A percentile compares a stretch with the other conserved stretches of the same genome.
Conservation (phyloP, 176 grass and related monocot species). For the Carex parvula region DNA sequence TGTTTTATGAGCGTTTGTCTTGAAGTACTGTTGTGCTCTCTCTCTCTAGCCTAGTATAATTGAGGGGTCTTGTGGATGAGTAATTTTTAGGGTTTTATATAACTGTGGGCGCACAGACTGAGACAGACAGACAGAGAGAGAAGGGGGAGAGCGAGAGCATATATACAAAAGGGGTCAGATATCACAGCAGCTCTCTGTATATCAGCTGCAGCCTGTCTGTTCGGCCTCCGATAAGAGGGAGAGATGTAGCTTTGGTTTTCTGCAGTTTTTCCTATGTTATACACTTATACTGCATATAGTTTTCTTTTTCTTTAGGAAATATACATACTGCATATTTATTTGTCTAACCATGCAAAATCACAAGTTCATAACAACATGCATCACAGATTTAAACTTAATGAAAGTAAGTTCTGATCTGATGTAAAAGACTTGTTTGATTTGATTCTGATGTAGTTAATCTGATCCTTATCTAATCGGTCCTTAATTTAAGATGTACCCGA, state of each 20-base stretch:
- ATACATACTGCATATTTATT: too few species aligned
- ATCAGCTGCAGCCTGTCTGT: conserved; percentile 47
- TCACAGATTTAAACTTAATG: neutral
- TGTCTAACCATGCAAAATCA: neutral
- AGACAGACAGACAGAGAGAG: conserved; percentile 1
- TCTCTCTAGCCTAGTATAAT: conserved; percentile 47
- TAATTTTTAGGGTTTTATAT: conserved; percentile 33
- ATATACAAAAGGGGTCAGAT: conserved; percentile 30
- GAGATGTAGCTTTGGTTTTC: neutral
- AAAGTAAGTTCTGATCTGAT: neutral
- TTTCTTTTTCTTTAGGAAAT: too few species aligned
- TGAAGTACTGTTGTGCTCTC: conserved; percentile 39
- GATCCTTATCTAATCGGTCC: neutral
- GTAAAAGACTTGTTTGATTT: too few species aligned
- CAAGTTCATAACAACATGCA: neutral
- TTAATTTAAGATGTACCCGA: neutral
- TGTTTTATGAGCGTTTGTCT: conserved; percentile 44
- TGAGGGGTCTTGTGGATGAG: conserved; percentile 62
- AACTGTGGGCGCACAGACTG: neutral
- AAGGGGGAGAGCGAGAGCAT: conserved; percentile 29
- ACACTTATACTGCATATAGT: too few species aligned
- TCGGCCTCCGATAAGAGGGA: conserved; percentile 5
- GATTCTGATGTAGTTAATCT: too few species aligned
- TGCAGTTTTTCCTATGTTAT: neutral
- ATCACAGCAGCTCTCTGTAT: conserved; percentile 42